Base-by-base conservation (phyloP, 2,329 filamentous ascomycete genomes). In the Colletotrichum sojae region DNA sequence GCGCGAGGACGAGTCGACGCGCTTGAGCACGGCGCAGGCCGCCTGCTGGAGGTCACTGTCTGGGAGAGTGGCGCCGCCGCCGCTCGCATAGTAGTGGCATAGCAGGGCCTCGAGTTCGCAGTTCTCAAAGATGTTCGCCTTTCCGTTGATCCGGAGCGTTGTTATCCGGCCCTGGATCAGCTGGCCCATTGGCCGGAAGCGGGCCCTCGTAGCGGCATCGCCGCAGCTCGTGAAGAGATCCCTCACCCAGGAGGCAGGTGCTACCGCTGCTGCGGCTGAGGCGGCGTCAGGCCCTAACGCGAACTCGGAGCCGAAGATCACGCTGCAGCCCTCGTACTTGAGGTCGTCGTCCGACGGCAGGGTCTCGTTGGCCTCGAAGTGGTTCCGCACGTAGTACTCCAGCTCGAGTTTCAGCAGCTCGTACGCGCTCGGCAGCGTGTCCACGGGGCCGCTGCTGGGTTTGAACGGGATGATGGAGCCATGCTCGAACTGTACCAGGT, bases 351-450 rank as follows among this genome's bases (percentile, higher is more conserved):
- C 61, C 2, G 64, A 70, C 0, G 77, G 77, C 1, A 74, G 18
- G 0, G n/a, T 60, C 2, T 73, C 71, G 1, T 73, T 62, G 0
- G 25, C 51, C 8, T 78, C 75, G 2, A 74, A 68, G 43, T 74
- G 73, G 4, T 71, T 73, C 5, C 75, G 73, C 54, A 75, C 71
- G 36, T 73, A 78, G 10, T 77, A 75, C 8, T 78, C 72, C 0
- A 82, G 58, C 18, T 79, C 78, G 1, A 80, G 63, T 45, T 82
- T 82, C 1, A 83, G 71, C 0, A 79, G 61, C 53, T 82, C 81
- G 53, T 81, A 82, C 0, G 79, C 74, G 15, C 71, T 78, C 1
- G 72, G 73, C 1, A 73, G 71, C 0, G 72, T 71, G 18, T 68
- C 73, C 1, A 68, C 70, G 5, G 60, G 59, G 5, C 72, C 71